A percentile compares a stretch with the other conserved stretches of the same genome.
phyloP scores from a whole-genome alignment of 768 basidiomycete species.

The Mycena maculata region DNA sequence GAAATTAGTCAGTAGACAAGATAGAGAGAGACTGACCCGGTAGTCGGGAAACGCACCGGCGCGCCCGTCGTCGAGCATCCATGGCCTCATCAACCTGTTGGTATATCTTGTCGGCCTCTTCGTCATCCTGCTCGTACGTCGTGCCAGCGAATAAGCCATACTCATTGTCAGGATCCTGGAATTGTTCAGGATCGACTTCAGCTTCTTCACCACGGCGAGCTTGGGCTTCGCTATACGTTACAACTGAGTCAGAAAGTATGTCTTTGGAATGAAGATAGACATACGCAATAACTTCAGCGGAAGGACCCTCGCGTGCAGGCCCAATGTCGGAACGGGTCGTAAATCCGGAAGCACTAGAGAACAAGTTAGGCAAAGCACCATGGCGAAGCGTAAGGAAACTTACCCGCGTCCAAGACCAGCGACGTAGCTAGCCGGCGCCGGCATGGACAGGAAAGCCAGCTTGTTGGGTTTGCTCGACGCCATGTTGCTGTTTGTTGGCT shows the following conservation, averaged over 20 bases:
- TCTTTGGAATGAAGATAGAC: constrained; percentile 41
- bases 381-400: constrained; percentile 40
- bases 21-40: constrained; percentile 53
- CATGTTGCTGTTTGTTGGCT: constrained; percentile 49
- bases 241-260: constrained; percentile 2
- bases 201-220: constrained; percentile 88
- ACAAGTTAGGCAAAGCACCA: constrained; percentile 18
- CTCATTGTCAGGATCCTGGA: constrained; percentile 98
- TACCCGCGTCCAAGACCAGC: constrained; percentile 98
- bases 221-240: constrained; percentile 80
- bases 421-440: constrained; percentile 96
- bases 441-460: constrained; percentile 89
- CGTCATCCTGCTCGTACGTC: constrained; percentile 96
- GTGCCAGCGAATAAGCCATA: constrained; percentile 95
- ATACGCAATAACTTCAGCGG: constrained; percentile 89
- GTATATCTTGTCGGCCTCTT: constrained; percentile 96
- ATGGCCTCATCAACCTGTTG: constrained; percentile 91
- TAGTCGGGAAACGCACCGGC: constrained; percentile 67
- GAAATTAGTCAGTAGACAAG: constrained; percentile 39
- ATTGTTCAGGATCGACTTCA: constrained; percentile 90
- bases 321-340: constrained; percentile 99
- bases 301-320: constrained; percentile 94
- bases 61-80: constrained; percentile 84
- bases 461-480: constrained; percentile 74
- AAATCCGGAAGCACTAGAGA: constrained; percentile 89